These are phyloP conservation scores for Coniferiporia weirii DNA, from an alignment of 1,284 basidiomycete species.

Conservation along the genomic window DNA sequence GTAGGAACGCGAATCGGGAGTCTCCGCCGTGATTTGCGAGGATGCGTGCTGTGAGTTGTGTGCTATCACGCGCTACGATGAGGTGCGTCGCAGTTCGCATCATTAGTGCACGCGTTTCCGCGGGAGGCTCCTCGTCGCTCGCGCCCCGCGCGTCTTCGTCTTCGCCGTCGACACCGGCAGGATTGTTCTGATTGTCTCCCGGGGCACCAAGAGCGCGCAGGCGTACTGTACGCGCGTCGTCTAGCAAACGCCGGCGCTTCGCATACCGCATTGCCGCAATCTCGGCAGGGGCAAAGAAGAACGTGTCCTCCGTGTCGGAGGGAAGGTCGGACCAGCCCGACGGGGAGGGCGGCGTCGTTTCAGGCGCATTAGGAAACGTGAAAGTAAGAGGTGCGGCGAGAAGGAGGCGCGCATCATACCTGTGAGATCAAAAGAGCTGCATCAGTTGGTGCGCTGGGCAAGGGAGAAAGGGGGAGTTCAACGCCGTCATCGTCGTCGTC, in stretches of 20 bases:
- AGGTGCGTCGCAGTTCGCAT: conserved; percentile 67
- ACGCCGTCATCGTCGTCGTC: conserved; percentile 9
- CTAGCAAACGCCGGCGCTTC: conserved; percentile 60
- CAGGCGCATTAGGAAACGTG: conserved; percentile 15
- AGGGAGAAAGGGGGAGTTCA: conserved; percentile 18
- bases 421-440: conserved; percentile 29
- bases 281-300: conserved; percentile 67
- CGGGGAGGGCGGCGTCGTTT: conserved; percentile 36
- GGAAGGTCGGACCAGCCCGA: conserved; percentile 77
- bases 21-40: conserved; percentile 76
- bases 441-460: conserved; percentile 1
- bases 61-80: conserved; percentile 62
- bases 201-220: conserved; percentile 41
- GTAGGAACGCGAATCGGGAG: conserved; percentile 70
- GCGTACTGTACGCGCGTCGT: conserved; percentile 56
- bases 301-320: conserved; percentile 78
- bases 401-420: conserved; percentile 76
- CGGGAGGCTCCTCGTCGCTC: conserved; percentile 76
- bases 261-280: conserved; percentile 58
- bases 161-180: conserved; percentile 19
- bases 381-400: conserved; percentile 43
- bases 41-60: conserved; percentile 82
- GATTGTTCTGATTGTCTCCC: conserved; percentile 20
- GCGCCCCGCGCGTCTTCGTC: conserved; percentile 56
- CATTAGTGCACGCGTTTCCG: conserved; percentile 63